Conservation (phyloP, 441 rosid species). For the Erysimum cheiri region DNA sequence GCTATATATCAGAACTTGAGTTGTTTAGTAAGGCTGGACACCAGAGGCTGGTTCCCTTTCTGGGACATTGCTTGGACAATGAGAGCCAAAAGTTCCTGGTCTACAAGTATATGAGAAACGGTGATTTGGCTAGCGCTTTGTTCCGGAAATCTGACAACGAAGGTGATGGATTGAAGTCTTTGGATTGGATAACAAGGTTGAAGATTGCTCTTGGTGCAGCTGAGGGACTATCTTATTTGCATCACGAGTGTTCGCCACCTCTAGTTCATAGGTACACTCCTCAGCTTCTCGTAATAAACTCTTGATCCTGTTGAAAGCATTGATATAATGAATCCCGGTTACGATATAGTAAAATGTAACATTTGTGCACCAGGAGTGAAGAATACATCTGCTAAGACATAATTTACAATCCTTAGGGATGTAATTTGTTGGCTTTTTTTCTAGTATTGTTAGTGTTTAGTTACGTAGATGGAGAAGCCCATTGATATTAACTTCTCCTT, state of each 20-base stretch:
- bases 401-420: neutral
- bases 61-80: slow-evolving; percentile 85
- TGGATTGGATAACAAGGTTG: slow-evolving; percentile 98
- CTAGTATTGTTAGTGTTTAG: slow-evolving; percentile 10
- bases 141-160: slow-evolving; percentile 58
- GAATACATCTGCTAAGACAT: neutral
- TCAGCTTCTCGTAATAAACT: neutral
- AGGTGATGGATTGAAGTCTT: slow-evolving; percentile 73
- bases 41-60: slow-evolving; percentile 74
- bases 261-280: slow-evolving; percentile 86
- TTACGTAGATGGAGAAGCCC: neutral
- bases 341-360: neutral
- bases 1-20: slow-evolving; percentile 71
- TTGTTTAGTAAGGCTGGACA: slow-evolving; percentile 72
- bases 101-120: slow-evolving; percentile 86
- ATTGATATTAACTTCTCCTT: neutral
- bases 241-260: slow-evolving; percentile 93
- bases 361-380: slow-evolving; percentile 2
- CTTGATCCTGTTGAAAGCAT: slow-evolving; percentile 5
- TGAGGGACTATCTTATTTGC: slow-evolving; percentile 79
- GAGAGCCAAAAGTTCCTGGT: slow-evolving; percentile 83
- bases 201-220: slow-evolving; percentile 97
- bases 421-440: neutral
- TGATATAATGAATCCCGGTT: neutral
- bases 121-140: slow-evolving; percentile 83